Conservation (phyloP, 2,329 filamentous ascomycete genomes). For the Passalora sequoiae region DNA sequence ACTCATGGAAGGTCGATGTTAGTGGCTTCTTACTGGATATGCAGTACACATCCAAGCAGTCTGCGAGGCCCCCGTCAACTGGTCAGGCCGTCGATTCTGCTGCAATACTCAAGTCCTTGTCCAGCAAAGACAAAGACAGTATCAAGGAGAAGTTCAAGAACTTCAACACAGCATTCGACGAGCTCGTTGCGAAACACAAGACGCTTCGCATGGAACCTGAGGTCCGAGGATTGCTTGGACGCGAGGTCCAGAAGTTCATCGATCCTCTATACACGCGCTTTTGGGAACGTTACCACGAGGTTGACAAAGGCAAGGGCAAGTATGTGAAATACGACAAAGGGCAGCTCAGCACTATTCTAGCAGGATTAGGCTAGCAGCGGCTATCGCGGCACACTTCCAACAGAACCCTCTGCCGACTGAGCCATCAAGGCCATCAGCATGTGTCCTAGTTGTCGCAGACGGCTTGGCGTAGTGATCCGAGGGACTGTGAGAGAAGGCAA, state of each 20-base stretch:
- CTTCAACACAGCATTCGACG: constrained; percentile 89
- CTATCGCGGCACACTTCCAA: too few relatives aligned
- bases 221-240: constrained; percentile 71
- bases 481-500: too few relatives aligned
- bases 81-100: constrained; percentile 65
- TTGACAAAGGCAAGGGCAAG: constrained; percentile 96
- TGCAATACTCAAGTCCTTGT: constrained; percentile 75
- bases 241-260: constrained; percentile 84
- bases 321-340: constrained; percentile 96
- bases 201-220: constrained; percentile 84
- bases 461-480: too few relatives aligned
- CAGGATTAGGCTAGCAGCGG: constrained; percentile 24
- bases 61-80: constrained; percentile 65
- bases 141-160: constrained; percentile 94
- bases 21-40: constrained; percentile 82
- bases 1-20: constrained; percentile 81
- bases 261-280: constrained; percentile 93
- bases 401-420: too few relatives aligned
- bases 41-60: constrained; percentile 74
- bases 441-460: too few relatives aligned
- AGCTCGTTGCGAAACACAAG: constrained; percentile 78
- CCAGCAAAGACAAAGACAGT: constrained; percentile 86
- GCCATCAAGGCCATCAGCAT: too few relatives aligned
- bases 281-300: constrained; percentile 94
- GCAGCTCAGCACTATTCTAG: constrained; percentile 61